These are phyloP conservation scores for Salvia sclarea DNA, from an alignment of 305 asterid genomes.

Conservation along the genomic window DNA sequence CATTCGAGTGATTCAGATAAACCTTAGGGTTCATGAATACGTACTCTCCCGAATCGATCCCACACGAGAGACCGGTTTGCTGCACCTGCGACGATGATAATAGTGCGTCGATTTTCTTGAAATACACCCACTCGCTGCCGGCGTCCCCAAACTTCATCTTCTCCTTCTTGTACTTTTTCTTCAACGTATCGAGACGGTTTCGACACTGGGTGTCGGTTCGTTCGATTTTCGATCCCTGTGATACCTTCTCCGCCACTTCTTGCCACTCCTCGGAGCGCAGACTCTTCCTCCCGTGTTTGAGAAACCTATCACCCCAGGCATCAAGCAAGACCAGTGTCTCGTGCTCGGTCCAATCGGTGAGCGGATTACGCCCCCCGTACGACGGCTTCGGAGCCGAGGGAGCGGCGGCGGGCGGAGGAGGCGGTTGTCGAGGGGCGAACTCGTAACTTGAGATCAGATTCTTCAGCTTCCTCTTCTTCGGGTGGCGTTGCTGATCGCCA, in stretches of 20 bases:
- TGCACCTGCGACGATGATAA: slow-evolving; percentile 50
- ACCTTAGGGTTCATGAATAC: slow-evolving; percentile 59
- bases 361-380: slow-evolving; percentile 71
- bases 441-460: slow-evolving; percentile 70
- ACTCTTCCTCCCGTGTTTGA: slow-evolving; percentile 76
- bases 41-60: slow-evolving; percentile 79
- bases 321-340: slow-evolving; percentile 68
- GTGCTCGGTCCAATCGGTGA: slow-evolving; percentile 80
- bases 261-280: slow-evolving; percentile 89
- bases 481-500: slow-evolving; percentile 38
- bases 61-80: slow-evolving; percentile 68
- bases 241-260: slow-evolving; percentile 79
- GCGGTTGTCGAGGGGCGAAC: slow-evolving; percentile 72
- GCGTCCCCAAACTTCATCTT: slow-evolving; percentile 48
- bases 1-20: slow-evolving; percentile 57
- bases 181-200: slow-evolving; percentile 78
- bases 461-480: slow-evolving; percentile 76
- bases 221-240: slow-evolving; percentile 57
- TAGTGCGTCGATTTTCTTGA: slow-evolving; percentile 71
- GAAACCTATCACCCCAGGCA: slow-evolving; percentile 80
- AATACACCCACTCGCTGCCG: slow-evolving; percentile 70
- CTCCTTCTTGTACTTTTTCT: slow-evolving; percentile 87
- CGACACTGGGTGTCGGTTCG: slow-evolving; percentile 81
- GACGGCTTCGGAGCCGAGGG: slow-evolving; percentile 43
- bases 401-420: slow-evolving; percentile 38